Percentiles rank a stretch among this genome's conserved stretches.
phyloP scores from a whole-genome alignment of 148 eudicot species.

The Polygonum aviculare region DNA sequence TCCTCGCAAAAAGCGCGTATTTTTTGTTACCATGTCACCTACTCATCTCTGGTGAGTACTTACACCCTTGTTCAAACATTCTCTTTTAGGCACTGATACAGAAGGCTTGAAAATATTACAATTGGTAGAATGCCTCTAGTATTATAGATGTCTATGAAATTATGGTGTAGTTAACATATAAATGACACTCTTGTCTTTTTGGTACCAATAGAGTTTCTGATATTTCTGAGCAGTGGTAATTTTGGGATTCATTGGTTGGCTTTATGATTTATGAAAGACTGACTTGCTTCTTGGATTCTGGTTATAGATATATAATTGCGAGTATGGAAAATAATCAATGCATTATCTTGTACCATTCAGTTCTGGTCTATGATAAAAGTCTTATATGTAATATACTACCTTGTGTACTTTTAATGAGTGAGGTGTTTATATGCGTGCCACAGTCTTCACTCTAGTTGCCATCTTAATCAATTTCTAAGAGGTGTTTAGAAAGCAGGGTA shows the following conservation, averaged over 20 bases:
- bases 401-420: not conserved
- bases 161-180: not conserved
- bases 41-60: conserved; percentile 69
- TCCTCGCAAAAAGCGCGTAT: conserved; percentile 56
- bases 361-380: not conserved
- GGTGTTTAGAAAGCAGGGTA: not conserved
- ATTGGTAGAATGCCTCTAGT: not conserved
- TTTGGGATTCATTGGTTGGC: not conserved
- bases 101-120: not conserved
- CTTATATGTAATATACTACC: not conserved
- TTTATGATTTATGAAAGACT: not conserved
- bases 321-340: not conserved
- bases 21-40: conserved; percentile 94
- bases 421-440: not conserved
- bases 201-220: not conserved
- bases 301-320: not conserved
- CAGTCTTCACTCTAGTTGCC: not conserved
- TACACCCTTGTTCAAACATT: not conserved
- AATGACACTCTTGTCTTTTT: not conserved
- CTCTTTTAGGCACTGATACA: not conserved
- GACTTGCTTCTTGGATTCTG: not conserved
- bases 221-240: not conserved
- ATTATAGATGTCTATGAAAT: not conserved
- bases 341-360: not conserved
- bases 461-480: not conserved